Evolutionary conservation across 2,329 filamentous ascomycete species (phyloP), one percentile per base, ranked within the genome.

Genomic region (Cladophialophora yegresii): DNA sequence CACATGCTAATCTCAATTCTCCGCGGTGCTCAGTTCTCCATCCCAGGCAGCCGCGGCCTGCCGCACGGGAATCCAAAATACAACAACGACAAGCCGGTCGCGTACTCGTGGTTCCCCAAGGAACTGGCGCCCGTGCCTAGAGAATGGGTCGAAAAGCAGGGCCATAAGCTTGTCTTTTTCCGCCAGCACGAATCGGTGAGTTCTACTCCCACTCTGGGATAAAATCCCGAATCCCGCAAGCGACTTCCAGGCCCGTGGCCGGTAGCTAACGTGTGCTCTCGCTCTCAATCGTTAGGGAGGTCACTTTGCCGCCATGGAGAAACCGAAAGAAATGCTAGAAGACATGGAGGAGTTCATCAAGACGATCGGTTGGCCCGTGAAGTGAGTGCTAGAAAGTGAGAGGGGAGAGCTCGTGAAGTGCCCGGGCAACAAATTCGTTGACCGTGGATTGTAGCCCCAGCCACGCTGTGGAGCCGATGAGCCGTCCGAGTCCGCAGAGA

Each of bases 241-340:
- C 12, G 4, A 23, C 36, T 6, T 43, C 36, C 13, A 43, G 8
- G n/a, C 7, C 13, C 16, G 6, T n/a, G 36, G 36, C 16, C 3
- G 2, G 26, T 28, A 16, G 16, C 36, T 43, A 43, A 43, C 36
- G 5, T 43, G 36, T n/a, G 36, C 13, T n/a, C 26, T 43, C 36
- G 36, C 16, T n/a, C 7, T 43, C 36, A 16, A n/a, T 43, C 36
- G 16, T 16, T 23, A 68, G 71, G 84, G 84, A 13, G 84, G 84
- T 0, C 83, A 85, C 73, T 85, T 85, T 69, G 82, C 84, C 1
- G 73, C 77, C 0, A 72, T 78, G 10, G 79, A 81, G 36, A 76
- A 79, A 22, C 77, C 77, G 0, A 70, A 76, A 64, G 71, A 77
- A 1, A 69, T 83, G 56, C 79, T 81, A 64, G 75, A 75, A 12